Evolutionary conservation across 2,329 filamentous ascomycete genomes (phyloP).

Genomic region (Aspergillus arachidicola): DNA sequence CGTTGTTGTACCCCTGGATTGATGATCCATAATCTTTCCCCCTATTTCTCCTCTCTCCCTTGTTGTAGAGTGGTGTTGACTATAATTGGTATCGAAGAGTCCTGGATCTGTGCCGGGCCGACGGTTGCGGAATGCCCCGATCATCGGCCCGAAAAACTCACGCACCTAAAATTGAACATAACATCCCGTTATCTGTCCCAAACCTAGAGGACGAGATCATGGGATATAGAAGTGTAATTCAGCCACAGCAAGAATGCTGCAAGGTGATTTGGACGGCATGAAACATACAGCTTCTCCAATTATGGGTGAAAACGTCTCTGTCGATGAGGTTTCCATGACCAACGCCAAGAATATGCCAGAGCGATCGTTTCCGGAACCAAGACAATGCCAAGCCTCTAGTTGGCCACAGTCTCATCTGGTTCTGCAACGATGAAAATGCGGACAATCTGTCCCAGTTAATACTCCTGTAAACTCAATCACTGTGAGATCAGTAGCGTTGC

Average conservation of each 20-base stretch:
- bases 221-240: background rate
- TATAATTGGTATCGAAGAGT: background rate
- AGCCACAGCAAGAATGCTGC: background rate
- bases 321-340: background rate
- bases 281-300: background rate
- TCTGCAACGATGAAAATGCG: background rate
- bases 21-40: background rate
- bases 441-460: background rate
- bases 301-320: background rate
- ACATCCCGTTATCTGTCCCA: background rate
- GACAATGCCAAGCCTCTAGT: background rate
- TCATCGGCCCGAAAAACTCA: background rate
- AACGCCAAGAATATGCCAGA: background rate
- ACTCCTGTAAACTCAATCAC: background rate
- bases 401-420: background rate
- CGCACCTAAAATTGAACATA: background rate
- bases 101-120: background rate
- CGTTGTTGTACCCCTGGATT: background rate
- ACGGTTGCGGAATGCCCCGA: slow-evolving; percentile 2
- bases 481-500: background rate
- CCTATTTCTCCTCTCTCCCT: background rate
- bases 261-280: background rate
- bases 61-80: background rate
- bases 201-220: background rate
- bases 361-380: slow-evolving; percentile 3